These are phyloP conservation scores for Fragilariopsis cylindrus DNA, from an alignment of 108 stramenopile species.

Conservation along the genomic window DNA sequence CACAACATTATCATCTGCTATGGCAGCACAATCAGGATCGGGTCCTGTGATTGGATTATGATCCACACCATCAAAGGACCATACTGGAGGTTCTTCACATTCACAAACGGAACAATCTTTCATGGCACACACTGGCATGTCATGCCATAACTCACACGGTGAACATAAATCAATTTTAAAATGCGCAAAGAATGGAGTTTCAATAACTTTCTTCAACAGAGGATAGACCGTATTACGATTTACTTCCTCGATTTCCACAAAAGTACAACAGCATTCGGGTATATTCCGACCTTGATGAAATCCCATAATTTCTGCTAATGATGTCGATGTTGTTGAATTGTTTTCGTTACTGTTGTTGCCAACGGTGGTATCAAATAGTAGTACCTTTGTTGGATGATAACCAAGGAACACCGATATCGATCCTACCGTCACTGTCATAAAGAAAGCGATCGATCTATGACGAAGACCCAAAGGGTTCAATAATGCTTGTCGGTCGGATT, in stretches of 20 bases:
- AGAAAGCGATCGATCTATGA: too few species aligned
- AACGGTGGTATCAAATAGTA: not conserved
- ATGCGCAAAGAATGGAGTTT: constrained; percentile 12
- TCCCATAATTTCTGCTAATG: not conserved
- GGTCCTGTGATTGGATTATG: constrained; percentile 1
- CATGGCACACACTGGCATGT: constrained; percentile 1
- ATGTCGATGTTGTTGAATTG: not conserved
- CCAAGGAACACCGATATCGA: not conserved
- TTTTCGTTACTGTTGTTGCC: not conserved
- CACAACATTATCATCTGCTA: not conserved
- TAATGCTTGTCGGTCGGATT: too few species aligned
- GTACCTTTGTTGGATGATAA: not conserved
- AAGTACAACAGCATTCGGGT: constrained; percentile 1
- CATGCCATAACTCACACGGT: not conserved
- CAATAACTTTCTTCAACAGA: not conserved
- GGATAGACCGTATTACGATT: not conserved
- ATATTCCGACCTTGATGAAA: not conserved
- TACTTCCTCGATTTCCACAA: not conserved
- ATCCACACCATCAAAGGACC: not conserved
- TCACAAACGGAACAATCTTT: constrained; percentile 14
- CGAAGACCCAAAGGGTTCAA: too few species aligned
- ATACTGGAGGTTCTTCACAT: constrained; percentile 8
- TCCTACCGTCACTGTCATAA: not conserved
- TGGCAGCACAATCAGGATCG: not conserved
- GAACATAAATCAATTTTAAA: constrained; percentile 15